Conservation (phyloP, 257 asterid genomes). For the Primulina eburnea region DNA sequence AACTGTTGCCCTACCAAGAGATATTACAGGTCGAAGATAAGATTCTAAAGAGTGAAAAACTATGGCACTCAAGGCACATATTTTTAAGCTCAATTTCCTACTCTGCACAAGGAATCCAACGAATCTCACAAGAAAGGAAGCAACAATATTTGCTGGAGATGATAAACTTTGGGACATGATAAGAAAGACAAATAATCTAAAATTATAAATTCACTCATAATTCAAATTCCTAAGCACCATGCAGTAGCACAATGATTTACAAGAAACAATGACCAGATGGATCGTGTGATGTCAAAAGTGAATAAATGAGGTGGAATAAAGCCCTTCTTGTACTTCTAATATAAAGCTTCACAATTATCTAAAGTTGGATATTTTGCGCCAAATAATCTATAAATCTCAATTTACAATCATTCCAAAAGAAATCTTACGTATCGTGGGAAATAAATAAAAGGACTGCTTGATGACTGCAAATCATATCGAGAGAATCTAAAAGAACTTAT, state of each 20-base stretch:
- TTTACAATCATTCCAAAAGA: background rate
- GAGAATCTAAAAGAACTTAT: background rate
- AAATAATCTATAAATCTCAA: background rate
- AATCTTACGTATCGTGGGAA: background rate
- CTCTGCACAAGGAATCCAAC: too few species aligned
- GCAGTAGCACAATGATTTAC: background rate
- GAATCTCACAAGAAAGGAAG: background rate
- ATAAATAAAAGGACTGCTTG: constrained; percentile 8
- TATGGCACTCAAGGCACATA: background rate
- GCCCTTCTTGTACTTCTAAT: background rate
- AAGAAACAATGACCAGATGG: constrained; percentile 11
- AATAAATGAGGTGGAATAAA: background rate
- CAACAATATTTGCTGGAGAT: background rate
- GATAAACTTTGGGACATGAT: background rate
- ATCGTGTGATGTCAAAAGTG: constrained; percentile 1
- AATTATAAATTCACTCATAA: background rate
- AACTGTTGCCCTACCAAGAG: constrained; percentile 71
- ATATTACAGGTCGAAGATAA: constrained; percentile 27
- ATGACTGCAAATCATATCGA: background rate
- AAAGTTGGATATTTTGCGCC: too few species aligned
- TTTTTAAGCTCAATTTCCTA: background rate
- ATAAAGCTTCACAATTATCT: background rate
- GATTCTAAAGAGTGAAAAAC: constrained; percentile 20
- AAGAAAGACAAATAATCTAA: background rate
- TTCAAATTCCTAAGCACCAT: background rate